Percentiles rank a stretch among this genome's conserved stretches.
Conservation (phyloP, 768 basidiomycete species). For the Tulasnella sp. region DNA sequence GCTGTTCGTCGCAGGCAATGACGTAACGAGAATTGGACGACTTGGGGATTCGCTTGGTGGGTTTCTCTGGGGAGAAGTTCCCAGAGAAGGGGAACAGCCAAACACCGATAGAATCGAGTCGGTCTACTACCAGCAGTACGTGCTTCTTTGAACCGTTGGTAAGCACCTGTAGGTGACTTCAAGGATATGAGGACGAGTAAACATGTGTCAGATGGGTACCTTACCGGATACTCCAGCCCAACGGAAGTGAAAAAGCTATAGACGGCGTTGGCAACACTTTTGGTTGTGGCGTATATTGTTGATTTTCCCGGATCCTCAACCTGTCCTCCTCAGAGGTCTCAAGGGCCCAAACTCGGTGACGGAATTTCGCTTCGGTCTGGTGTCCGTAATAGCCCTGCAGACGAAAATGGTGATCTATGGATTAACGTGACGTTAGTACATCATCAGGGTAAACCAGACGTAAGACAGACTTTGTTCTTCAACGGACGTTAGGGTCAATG, state of each 20-base stretch:
- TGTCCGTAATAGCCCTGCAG: too few species aligned
- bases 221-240: constrained; percentile 29
- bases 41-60: neutral
- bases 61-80: neutral
- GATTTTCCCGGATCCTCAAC: neutral
- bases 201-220: constrained; percentile 5
- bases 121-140: constrained; percentile 1
- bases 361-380: too few species aligned
- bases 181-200: neutral
- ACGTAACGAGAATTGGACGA: constrained; percentile 31
- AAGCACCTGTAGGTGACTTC: neutral
- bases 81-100: neutral
- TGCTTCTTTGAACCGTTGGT: neutral
- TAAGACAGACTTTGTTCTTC: too few species aligned
- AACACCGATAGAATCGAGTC: neutral
- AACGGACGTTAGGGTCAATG: too few species aligned
- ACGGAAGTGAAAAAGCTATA: constrained; percentile 26
- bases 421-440: too few species aligned
- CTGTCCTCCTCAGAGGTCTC: constrained; percentile 29
- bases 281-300: neutral
- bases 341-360: constrained; percentile 26
- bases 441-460: too few species aligned
- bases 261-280: neutral
- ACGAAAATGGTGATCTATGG: too few species aligned
- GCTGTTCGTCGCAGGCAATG: constrained; percentile 41